Evolutionary conservation across 371 early-diverging fungal species (phyloP), one percentile per base, ranked within the genome.

Genomic region (Mucor indicus): DNA sequence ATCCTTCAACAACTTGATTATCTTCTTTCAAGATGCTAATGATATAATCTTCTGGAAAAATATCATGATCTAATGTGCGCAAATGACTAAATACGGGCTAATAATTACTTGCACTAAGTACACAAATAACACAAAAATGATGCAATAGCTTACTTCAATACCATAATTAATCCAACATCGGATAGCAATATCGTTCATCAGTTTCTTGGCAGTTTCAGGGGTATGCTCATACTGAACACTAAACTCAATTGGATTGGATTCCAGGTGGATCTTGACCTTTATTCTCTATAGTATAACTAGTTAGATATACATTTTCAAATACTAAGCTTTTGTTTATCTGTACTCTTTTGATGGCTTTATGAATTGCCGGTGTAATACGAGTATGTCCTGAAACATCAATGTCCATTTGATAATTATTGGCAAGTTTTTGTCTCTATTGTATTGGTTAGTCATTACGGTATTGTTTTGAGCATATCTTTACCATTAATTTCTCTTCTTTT

Each of bases 81-180:
- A 70, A 25, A n/a, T 43, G 56, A 11, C 50, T 50, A 16, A 67
- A 49, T 5, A 30, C 43, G 1, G 64, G 62, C 62, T 63, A 39
- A 16, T 22, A 13, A 17, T 22, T 1, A 31, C 3, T 1, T 42
- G 6, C n/a, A n/a, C n/a, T n/a, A n/a, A n/a, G n/a, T n/a, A n/a
- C n/a, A n/a, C 3, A 36, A 8, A 20, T 41, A 16, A 30, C 12
- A 20, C 23, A 22, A 39, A 10, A 24, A 17, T 21, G 15, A 29
- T 8, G 12, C 8, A 29, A 29, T 12, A 29, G 5, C 2, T 48
- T 53, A 67, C 67, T 60, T 60, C 56, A 4, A 53, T 19, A 9
- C 67, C 67, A 55, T 60, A 45, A 2, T 20, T 1, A n/a, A 46
- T 35, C 72, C 72, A 71, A 5, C 53, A 47, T 36, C 48, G 21